Base-by-base conservation (phyloP, 345 rosid genomes). In the Camelina sativa region DNA sequence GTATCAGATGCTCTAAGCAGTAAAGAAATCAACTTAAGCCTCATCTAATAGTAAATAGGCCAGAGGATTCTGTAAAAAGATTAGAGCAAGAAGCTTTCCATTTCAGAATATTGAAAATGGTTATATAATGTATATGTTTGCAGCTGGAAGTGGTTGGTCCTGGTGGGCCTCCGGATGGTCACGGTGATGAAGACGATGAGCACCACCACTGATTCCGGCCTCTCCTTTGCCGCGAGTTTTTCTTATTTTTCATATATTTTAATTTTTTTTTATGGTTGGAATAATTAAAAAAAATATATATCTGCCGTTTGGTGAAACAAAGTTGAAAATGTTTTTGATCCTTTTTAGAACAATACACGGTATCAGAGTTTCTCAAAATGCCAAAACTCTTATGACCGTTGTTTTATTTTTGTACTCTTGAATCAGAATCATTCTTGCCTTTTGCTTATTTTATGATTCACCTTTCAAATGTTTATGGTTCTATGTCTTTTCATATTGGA, bases 111-210 rank as follows among this genome's bases (percentile, higher is more conserved):
- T 17, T 17, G 17, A 17, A 17, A 17, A 17, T 17, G 17, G 48
- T 34, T 34, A 34, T 9, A 16, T 22, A 40, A 16, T 57, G 48
- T 48, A 57, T 65, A 68, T 17, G 17, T 13, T 71, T 72, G 68
- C 80, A 80, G 97, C 89, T 95, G 76, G 92, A 92, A 81, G 96
- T 92, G 65, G 92, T 87, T 58, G 97, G 98, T 34, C 95, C 97
- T 5, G 98, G 97, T 64, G 97, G 93, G 69, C 86, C 88, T 16
- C 97, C 98, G 0, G 88, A 87, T 59, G 98, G 90, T 62, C 90
- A 88, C 65, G 93, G 85, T 2, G 92, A 85, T 8, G 85, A 83
- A 55, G 66, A 79, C 11, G 53, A 79, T 16, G 78, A 76, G 65
- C 83, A 91, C 62, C 87, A 84, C 76, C 88, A 85, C 75, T 83